Conservation (phyloP, 179 eudicot species). For the Camellia oleifera region DNA sequence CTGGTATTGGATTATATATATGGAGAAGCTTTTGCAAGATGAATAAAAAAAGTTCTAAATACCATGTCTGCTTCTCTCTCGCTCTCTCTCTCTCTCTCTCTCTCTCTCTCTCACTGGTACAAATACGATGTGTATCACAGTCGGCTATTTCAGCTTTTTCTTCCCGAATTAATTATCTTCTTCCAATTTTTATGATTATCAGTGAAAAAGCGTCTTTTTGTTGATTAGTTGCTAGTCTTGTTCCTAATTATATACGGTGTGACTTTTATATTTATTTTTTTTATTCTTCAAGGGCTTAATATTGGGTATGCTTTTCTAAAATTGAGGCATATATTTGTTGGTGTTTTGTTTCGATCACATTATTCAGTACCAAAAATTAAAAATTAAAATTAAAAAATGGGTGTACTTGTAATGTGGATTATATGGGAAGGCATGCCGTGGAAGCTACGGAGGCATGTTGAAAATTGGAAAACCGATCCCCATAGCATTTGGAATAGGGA, state of each 20-base stretch:
- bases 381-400: no score
- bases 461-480: not conserved
- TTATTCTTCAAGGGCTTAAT: not conserved
- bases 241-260: not conserved
- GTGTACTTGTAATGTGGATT: not conserved
- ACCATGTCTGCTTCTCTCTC: no score
- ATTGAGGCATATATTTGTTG: no score
- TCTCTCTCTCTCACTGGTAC: constrained; percentile 1
- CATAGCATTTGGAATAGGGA: not conserved
- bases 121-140: not conserved
- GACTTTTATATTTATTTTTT: not conserved
- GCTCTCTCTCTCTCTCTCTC: not conserved
- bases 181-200: not conserved
- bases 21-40: not conserved
- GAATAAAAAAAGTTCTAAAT: not conserved
- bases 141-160: constrained; percentile 5
- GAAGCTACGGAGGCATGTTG: constrained; percentile 40
- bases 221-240: not conserved
- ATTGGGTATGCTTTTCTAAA: not conserved
- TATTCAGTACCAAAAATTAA: no score
- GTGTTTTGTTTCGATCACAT: no score
- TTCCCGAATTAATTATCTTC: not conserved
- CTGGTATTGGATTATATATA: not conserved
- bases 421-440: constrained; percentile 18
- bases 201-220: not conserved